These are phyloP conservation scores for Alectoria sarmentosa DNA, from an alignment of 495 filamentous ascomycete genomes.

Conservation along the genomic window DNA sequence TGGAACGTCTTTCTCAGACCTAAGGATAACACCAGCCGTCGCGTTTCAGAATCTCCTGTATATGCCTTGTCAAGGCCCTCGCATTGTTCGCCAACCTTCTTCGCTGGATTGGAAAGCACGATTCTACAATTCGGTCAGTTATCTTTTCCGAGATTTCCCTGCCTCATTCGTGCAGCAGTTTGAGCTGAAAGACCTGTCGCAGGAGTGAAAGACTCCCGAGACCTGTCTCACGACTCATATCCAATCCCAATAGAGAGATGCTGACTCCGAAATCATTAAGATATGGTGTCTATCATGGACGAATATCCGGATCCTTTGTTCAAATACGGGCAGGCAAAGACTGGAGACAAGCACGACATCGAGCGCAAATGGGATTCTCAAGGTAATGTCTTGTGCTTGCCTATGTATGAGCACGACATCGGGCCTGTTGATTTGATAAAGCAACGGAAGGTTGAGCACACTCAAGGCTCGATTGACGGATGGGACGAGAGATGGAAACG, in stretches of 20 bases:
- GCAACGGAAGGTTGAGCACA: constrained; percentile 18
- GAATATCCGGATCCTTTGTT: constrained; percentile 21
- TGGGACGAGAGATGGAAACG: constrained; percentile 21
- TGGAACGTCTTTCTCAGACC: constrained; percentile 24
- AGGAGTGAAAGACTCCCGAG: no score
- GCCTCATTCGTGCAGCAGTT: no score
- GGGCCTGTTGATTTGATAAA: constrained; percentile 13
- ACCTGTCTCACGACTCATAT: no score
- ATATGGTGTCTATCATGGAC: constrained; percentile 40
- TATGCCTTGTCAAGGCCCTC: constrained; percentile 55
- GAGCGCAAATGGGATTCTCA: constrained; percentile 20
- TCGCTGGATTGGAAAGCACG: constrained; percentile 47
- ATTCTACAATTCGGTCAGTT: constrained; percentile 48
- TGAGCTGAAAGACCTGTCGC: no score
- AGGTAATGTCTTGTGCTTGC: constrained; percentile 15
- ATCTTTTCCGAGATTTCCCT: no score
- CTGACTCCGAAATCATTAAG: no score
- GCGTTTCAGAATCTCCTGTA: constrained; percentile 39
- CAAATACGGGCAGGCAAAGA: constrained; percentile 2
- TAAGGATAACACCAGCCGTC: constrained; percentile 27
- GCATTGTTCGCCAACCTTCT: constrained; percentile 47
- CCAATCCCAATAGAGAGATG: no score
- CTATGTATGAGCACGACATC: constrained; percentile 20
- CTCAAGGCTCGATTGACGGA: constrained; percentile 18
- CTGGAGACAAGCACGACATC: constrained; percentile 8